phyloP scores from a whole-genome alignment of 495 filamentous ascomycete species.

The Trichoderma orchidacearum region DNA sequence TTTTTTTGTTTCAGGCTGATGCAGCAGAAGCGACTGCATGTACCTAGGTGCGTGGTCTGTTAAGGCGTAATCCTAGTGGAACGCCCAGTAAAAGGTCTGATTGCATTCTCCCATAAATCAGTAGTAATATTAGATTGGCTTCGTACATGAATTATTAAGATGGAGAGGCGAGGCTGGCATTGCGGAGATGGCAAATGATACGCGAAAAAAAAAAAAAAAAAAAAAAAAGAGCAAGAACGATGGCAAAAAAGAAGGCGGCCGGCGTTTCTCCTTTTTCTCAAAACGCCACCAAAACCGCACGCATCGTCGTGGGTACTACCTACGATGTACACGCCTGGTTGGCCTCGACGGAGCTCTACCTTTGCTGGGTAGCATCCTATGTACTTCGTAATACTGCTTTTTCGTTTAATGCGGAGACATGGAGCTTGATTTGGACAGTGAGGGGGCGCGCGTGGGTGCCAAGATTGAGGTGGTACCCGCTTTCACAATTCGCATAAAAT shows the following conservation, averaged over 20 bases:
- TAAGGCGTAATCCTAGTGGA: too few species aligned
- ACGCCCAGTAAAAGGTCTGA: too few species aligned
- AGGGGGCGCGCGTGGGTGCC: background rate
- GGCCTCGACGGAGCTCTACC: background rate
- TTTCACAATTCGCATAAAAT: background rate
- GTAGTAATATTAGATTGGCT: too few species aligned
- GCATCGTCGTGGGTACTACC: too few species aligned
- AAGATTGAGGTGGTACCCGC: background rate
- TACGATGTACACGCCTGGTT: too few species aligned
- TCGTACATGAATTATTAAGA: too few species aligned
- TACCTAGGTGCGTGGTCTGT: too few species aligned
- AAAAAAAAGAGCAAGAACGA: background rate
- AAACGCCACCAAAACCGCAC: background rate
- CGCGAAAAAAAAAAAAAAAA: background rate
- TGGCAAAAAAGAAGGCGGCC: too few species aligned
- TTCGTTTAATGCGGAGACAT: background rate
- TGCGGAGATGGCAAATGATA: background rate
- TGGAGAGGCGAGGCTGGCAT: background rate
- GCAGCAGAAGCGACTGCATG: too few species aligned
- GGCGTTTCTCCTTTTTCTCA: background rate
- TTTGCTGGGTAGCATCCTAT: background rate
- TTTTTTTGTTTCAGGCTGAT: too few species aligned
- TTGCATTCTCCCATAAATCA: too few species aligned
- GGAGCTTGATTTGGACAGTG: background rate
- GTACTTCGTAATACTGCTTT: background rate